Evolutionary conservation across 139 green algal genomes (phyloP).

Genomic region (Picochlorum sp.): DNA sequence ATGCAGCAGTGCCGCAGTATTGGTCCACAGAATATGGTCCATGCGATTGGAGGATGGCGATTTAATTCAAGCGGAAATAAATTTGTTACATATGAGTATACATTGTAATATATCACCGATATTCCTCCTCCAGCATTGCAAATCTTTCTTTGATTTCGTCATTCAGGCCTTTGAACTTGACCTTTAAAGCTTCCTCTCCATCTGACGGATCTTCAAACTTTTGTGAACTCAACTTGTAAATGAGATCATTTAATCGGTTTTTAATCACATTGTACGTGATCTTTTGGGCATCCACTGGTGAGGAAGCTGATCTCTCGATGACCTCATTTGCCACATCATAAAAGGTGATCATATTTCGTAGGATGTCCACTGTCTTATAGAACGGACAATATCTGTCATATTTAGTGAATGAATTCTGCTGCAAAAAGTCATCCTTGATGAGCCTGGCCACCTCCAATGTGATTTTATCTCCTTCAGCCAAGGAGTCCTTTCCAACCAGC

Average conservation of each 20-base stretch:
- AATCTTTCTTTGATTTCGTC: conserved; percentile 83
- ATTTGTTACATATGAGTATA: not conserved
- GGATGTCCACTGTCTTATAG: conserved; percentile 96
- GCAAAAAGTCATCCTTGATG: conserved; percentile 98
- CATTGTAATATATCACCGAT: conserved; percentile 67
- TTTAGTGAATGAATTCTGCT: conserved; percentile 97
- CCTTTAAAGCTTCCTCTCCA: conserved; percentile 54
- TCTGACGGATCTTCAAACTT: conserved; percentile 97
- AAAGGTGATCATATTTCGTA: conserved; percentile 92
- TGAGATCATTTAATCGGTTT: conserved; percentile 74
- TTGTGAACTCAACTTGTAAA: conserved; percentile 84
- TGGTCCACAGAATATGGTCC: no score
- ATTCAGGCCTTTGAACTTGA: conserved; percentile 65
- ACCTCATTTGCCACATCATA: conserved; percentile 59
- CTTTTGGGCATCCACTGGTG: conserved; percentile 51
- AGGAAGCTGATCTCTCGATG: conserved; percentile 70
- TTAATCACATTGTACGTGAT: conserved; percentile 97
- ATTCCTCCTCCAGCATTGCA: conserved; percentile 91
- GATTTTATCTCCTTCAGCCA: conserved; percentile 97
- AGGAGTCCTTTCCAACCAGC: conserved; percentile 96
- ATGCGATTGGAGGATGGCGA: no score
- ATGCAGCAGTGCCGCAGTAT: no score
- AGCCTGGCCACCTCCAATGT: conserved; percentile 91
- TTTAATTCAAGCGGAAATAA: no score
- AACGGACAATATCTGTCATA: conserved; percentile 95